Conservation (phyloP, 2,329 filamentous ascomycete genomes). For the Ramichloridium luteum region DNA sequence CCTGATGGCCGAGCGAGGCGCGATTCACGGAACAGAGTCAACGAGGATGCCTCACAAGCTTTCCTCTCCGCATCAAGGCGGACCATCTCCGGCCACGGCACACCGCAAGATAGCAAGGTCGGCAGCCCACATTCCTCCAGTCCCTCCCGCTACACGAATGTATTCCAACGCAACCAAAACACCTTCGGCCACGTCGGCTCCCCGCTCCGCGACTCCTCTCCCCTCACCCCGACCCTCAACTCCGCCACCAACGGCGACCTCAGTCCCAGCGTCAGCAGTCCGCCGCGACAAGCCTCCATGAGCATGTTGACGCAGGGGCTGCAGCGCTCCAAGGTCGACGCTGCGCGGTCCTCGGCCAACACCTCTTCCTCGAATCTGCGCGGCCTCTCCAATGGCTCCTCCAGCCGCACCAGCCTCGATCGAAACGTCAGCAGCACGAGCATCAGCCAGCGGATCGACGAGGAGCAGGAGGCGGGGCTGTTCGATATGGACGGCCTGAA, state of each 20-base stretch:
- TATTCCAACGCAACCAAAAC: slow-evolving; percentile 28
- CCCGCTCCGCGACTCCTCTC: slow-evolving; percentile 45
- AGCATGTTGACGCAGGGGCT: slow-evolving; percentile 48
- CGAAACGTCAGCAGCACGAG: slow-evolving; percentile 14
- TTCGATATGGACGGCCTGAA: slow-evolving; percentile 15
- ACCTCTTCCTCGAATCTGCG: slow-evolving; percentile 9
- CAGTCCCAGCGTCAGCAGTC: slow-evolving; percentile 39
- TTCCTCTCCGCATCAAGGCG: slow-evolving; percentile 25
- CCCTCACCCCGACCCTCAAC: slow-evolving; percentile 12
- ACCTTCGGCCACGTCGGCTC: slow-evolving; percentile 52
- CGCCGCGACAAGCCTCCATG: slow-evolving; percentile 45
- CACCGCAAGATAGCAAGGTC: slow-evolving; percentile 29
- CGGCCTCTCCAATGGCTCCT: slow-evolving; percentile 14
- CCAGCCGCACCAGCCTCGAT: slow-evolving; percentile 12
- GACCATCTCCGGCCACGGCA: slow-evolving; percentile 31
- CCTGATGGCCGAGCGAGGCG: slow-evolving; percentile 49
- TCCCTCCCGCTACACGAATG: slow-evolving; percentile 49
- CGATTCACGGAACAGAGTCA: slow-evolving; percentile 45
- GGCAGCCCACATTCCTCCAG: slow-evolving; percentile 46
- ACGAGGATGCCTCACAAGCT: slow-evolving; percentile 34
- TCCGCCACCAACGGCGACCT: slow-evolving; percentile 15
- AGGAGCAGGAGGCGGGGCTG: slow-evolving; percentile 13
- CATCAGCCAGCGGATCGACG: slow-evolving; percentile 15
- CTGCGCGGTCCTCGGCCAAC: slow-evolving; percentile 16
- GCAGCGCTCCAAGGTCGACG: slow-evolving; percentile 25